Conservation (phyloP, 2,329 filamentous ascomycete genomes). For the Venturia carpophila region DNA sequence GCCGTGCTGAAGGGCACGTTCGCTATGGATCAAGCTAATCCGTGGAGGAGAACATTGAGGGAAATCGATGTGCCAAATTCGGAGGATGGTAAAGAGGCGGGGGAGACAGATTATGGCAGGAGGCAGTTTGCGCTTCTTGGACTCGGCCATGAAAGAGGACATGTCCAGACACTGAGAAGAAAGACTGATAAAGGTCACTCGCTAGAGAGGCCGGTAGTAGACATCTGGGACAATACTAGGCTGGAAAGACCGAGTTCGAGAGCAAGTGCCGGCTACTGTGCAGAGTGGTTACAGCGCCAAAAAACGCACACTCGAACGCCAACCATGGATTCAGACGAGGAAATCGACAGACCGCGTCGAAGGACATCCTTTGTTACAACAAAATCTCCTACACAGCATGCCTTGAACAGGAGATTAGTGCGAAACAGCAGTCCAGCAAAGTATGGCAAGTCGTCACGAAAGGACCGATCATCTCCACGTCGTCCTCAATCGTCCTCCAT, state of each 20-base stretch:
- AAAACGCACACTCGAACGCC: not conserved
- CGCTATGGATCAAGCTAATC: slow-evolving; percentile 32
- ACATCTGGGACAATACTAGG: slow-evolving; percentile 3
- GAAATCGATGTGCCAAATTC: not conserved
- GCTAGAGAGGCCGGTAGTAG: not conserved
- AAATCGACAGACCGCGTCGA: not conserved
- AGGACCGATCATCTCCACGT: not conserved
- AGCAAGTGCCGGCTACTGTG: slow-evolving; percentile 17
- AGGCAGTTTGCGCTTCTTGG: not conserved
- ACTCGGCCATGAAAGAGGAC: not conserved
- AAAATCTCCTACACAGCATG: slow-evolving; percentile 10
- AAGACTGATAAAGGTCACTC: not conserved
- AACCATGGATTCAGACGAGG: not conserved
- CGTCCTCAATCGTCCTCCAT: not conserved
- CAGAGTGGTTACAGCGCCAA: slow-evolving; percentile 8
- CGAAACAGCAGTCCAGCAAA: slow-evolving; percentile 2
- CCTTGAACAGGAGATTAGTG: not conserved
- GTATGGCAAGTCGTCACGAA: not conserved
- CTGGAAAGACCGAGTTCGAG: slow-evolving; percentile 13
- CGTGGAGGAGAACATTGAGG: slow-evolving; percentile 25
- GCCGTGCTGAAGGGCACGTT: slow-evolving; percentile 57
- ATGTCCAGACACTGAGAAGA: not conserved
- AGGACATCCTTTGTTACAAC: not conserved
- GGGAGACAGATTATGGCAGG: not conserved
- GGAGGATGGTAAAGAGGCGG: not conserved